Evolutionary conservation across 192 early-diverging fungal genomes (phyloP).

Genomic region (Coemansia sp.): DNA sequence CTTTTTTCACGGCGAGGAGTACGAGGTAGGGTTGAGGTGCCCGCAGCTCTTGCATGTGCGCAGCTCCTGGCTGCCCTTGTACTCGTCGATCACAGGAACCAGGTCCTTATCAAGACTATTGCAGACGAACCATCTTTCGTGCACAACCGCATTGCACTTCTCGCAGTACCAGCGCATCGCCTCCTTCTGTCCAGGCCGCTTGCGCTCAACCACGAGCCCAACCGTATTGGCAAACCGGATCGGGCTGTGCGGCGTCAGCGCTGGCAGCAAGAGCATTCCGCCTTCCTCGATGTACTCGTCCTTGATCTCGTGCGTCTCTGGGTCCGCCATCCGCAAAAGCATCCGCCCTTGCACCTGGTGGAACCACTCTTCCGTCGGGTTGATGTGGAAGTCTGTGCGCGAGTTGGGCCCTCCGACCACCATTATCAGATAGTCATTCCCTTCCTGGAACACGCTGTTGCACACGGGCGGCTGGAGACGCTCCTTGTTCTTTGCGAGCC

Average conservation of each 20-base stretch:
- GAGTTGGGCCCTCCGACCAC: constrained; percentile 91
- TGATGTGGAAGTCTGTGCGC: constrained; percentile 96
- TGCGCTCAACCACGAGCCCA: constrained; percentile 93
- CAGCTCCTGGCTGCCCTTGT: constrained; percentile 60
- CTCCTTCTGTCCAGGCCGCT: constrained; percentile 75
- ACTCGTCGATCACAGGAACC: constrained; percentile 88
- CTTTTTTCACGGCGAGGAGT: no score
- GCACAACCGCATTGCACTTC: constrained; percentile 75
- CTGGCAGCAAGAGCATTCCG: constrained; percentile 95
- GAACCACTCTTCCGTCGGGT: constrained; percentile 99
- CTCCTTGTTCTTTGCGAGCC: constrained; percentile 80
- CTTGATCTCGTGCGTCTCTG: constrained; percentile 60
- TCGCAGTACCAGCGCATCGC: constrained; percentile 94
- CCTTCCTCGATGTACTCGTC: constrained; percentile 89
- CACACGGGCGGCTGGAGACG: constrained; percentile 90
- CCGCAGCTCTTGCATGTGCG: constrained; percentile 79
- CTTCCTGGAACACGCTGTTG: constrained; percentile 85
- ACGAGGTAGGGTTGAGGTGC: constrained; percentile 54
- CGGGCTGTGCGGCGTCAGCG: constrained; percentile 92
- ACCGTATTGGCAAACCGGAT: constrained; percentile 90
- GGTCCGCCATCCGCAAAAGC: constrained; percentile 85
- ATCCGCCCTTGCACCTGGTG: constrained; percentile 92
- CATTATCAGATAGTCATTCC: constrained; percentile 87
- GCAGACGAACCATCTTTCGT: constrained; percentile 90
- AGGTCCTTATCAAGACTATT: constrained; percentile 85